Evolutionary conservation across 1,284 basidiomycete genomes (phyloP).

Genomic region (Peniophora sp.): DNA sequence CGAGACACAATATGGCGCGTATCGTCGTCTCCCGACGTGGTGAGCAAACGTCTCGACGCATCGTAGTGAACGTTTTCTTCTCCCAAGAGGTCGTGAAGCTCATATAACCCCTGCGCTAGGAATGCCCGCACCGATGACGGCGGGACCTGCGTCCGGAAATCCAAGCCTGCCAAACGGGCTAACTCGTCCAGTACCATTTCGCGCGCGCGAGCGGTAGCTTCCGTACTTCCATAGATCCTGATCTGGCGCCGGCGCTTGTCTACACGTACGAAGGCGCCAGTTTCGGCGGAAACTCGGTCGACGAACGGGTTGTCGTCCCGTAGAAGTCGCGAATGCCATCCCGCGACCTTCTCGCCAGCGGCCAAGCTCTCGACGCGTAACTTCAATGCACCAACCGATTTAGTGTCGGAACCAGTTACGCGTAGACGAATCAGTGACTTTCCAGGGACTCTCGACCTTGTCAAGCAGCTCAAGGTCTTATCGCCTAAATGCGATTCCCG

Average conservation of each 20-base stretch:
- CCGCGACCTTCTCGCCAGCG: conserved; percentile 37
- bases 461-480: conserved; percentile 17
- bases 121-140: conserved; percentile 36
- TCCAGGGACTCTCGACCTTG: conserved; percentile 13
- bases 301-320: conserved; percentile 24
- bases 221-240: conserved; percentile 32
- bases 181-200: conserved; percentile 33
- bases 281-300: conserved; percentile 22
- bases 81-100: background rate
- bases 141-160: conserved; percentile 29
- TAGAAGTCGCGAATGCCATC: conserved; percentile 41
- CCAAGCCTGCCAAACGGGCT: conserved; percentile 30
- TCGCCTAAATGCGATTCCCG: conserved; percentile 21
- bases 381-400: conserved; percentile 44
- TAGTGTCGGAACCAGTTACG: conserved; percentile 30
- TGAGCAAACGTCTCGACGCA: too few relatives aligned
- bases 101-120: conserved; percentile 21
- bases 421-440: conserved; percentile 13
- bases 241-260: conserved; percentile 34
- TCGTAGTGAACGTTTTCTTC: background rate
- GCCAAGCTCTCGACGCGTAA: conserved; percentile 47
- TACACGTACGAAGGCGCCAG: conserved; percentile 31
- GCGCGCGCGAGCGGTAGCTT: conserved; percentile 29
- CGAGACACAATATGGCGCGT: too few relatives aligned
- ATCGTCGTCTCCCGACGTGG: too few relatives aligned